A percentile compares a stretch with the other conserved stretches of the same genome.
phyloP scores from a whole-genome alignment of 225 moss, liverwort and hornwort species.

The Straminergon stramineum region DNA sequence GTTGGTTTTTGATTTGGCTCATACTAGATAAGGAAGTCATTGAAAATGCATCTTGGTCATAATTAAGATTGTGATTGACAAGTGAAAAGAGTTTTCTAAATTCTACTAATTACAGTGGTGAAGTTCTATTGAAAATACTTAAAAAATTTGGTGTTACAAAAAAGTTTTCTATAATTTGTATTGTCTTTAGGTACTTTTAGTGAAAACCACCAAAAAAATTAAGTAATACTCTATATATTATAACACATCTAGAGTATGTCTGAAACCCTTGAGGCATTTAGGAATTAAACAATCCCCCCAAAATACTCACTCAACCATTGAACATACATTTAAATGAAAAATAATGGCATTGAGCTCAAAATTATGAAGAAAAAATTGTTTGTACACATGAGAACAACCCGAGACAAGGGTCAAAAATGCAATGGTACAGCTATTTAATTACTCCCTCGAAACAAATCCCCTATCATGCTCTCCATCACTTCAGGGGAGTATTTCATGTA shows the following conservation, averaged over 20 bases:
- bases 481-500: constrained; percentile 10
- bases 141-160: not conserved
- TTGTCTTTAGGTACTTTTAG: not conserved
- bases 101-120: not conserved
- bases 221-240: too few relatives aligned
- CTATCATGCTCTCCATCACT: constrained; percentile 3
- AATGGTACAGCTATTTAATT: not conserved
- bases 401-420: constrained; percentile 10
- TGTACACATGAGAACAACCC: constrained; percentile 24
- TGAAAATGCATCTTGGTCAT: not conserved
- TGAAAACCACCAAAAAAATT: too few relatives aligned
- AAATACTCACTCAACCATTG: not conserved
- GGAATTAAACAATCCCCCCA: not conserved
- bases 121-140: not conserved
- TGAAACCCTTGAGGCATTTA: not conserved
- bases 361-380: not conserved
- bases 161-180: not conserved
- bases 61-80: not conserved
- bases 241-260: not conserved
- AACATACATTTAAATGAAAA: not conserved
- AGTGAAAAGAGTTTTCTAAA: not conserved
- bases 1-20: not conserved
- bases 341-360: not conserved
- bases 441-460: not conserved
- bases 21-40: not conserved